Conservation (phyloP, 768 basidiomycete genomes). For the Collybia sordida region DNA sequence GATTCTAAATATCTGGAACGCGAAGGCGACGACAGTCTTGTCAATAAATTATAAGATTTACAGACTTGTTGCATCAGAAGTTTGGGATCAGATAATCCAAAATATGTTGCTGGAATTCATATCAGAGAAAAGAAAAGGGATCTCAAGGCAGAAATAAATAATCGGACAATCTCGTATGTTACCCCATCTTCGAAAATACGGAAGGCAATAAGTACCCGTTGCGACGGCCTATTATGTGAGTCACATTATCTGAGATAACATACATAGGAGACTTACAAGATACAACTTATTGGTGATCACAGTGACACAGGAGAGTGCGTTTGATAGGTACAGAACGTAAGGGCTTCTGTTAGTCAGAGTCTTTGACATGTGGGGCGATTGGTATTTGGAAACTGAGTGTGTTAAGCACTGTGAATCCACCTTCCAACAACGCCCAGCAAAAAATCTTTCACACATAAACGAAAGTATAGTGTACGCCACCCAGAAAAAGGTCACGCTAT, state of each 20-base stretch:
- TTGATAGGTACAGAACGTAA: conserved; percentile 36
- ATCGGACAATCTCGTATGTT: conserved; percentile 22
- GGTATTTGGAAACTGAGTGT: not conserved
- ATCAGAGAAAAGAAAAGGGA: too few relatives aligned
- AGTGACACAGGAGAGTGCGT: conserved; percentile 28
- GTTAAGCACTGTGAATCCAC: conserved; percentile 21
- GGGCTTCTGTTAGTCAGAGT: conserved; percentile 36
- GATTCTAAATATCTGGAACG: conserved; percentile 46
- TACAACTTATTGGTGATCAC: conserved; percentile 40
- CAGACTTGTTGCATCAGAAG: too few relatives aligned
- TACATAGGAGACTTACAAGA: conserved; percentile 25
- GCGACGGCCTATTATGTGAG: conserved; percentile 22
- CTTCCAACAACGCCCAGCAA: conserved; percentile 53
- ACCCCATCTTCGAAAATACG: conserved; percentile 10
- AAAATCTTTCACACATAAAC: conserved; percentile 46
- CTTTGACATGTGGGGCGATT: conserved; percentile 21
- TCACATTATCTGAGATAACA: not conserved
- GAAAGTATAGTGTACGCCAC: conserved; percentile 47
- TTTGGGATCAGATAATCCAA: too few relatives aligned
- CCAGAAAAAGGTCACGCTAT: conserved; percentile 47
- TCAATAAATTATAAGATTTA: too few relatives aligned
- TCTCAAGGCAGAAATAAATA: not conserved
- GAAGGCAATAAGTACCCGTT: conserved; percentile 28
- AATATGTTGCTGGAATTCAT: too few relatives aligned
- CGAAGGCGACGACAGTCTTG: conserved; percentile 43